Evolutionary conservation across 1,284 basidiomycete species (phyloP), one percentile per base, ranked within the genome.

Genomic region (Pseudozyma hubeiensis): DNA sequence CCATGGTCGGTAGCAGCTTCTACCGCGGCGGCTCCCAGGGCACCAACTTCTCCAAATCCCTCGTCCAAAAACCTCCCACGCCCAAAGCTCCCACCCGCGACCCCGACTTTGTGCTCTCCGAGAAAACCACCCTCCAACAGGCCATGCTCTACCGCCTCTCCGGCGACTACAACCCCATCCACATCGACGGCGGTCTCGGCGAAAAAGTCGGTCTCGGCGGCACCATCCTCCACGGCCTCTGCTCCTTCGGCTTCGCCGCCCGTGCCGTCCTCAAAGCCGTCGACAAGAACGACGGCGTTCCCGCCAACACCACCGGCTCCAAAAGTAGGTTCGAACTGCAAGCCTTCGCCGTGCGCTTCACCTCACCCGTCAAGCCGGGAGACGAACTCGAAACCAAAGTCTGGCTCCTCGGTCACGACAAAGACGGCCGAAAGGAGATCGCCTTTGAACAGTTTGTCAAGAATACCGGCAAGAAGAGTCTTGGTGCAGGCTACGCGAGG

Each of bases 141-240:
- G 80, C 80, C 4, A 64, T 75, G 51, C 64, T 82, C 45, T 82
- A 82, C 62, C 77, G 77, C 8, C 68, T 79, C 19, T 61, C 55
- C 7, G 75, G 75, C 19, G 77, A 79, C 66, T 81, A 79, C 67
- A 81, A 81, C 52, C 77, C 77, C 1, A 73, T 79, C 33, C 79
- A 79, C 64, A 79, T 82, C 53, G 80, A 82, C 51, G 78, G 70
- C 8, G 29, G 43, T 30, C 70, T 82, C 19, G 79, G 73, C 55
- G 40, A 68, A 33, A 61, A 59, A 16, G 76, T 75, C 13, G 80
- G 80, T 16, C 72, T 82, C 3, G 69, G 72, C 9, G 79, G 80
- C 7, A 67, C 66, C 7, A 82, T 82, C 41, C 66, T 82, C 10
- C 80, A 82, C 67, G 80, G 80, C 24, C 74, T 82, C 30, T 82